Evolutionary conservation across 805 yeast species (phyloP), one percentile per base, ranked within the genome.

Genomic region (Ogataea siamensis): DNA sequence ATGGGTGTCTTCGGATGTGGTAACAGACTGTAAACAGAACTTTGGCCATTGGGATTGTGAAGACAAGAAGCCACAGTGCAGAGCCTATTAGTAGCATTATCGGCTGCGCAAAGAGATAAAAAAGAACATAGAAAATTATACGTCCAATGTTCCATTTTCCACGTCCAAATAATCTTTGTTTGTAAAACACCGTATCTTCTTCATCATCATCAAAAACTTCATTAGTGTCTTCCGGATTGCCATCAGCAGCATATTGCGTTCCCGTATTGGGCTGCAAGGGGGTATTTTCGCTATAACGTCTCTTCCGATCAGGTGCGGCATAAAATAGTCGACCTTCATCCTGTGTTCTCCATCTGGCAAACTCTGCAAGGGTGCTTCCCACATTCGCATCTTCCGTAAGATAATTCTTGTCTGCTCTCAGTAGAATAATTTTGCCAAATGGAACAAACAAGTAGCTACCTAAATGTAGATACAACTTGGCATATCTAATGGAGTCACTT

Each of bases 1-100:
- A 66, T 0, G 99, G 99, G 59, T 89, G 96, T 41, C 89, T 76
- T 53, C 95, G 78, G 41, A 89, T 67, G 60, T 93, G 97, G 42
- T 76, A 74, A 49, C 83, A 71, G 22, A 93, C 60, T 14, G 81
- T 78, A 50, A 70, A 62, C 18, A 84, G 66, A 12, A 87, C 83
- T 37, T 87, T 87, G 12, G 94, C 80, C 94, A 93, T 87, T 27
- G 99, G 99, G 32, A 91, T 87, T 5, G 96, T 79, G 58, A 93
- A 82, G 0, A 89, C 96, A 23, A 76, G 60, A 24, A 91, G 60
- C 96, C 96, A 93, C 50, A 91, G 76, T 4, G 79, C 31, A 1
- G 75, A 48, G 5, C 83, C 73, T 5, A 87, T 67, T 0, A 73
- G 3, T 11, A 68, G 56, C 21, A 80, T 66, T 2, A 85, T 54